These are phyloP conservation scores for Clitocybe nebularis DNA, from an alignment of 1,284 basidiomycete genomes.

Conservation along the genomic window DNA sequence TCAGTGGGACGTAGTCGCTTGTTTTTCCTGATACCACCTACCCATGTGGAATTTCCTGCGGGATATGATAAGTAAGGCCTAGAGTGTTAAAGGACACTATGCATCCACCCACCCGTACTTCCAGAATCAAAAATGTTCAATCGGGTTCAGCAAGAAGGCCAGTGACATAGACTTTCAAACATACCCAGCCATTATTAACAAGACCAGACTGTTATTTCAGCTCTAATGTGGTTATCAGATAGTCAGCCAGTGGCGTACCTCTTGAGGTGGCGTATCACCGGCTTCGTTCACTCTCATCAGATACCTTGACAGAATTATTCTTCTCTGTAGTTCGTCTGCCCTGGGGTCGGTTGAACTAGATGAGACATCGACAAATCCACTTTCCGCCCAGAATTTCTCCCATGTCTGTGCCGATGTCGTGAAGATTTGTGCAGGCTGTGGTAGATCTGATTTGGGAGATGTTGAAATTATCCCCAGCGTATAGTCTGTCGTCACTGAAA, in stretches of 20 bases:
- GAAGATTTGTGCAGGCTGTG: conserved; percentile 23
- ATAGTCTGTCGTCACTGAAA: conserved; percentile 35
- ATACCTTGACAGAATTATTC: conserved; percentile 55
- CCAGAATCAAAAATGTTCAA: too few relatives aligned
- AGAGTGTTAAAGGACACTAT: too few relatives aligned
- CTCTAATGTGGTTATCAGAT: not conserved
- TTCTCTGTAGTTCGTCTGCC: conserved; percentile 52
- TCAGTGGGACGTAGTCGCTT: not conserved
- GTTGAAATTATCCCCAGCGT: conserved; percentile 17
- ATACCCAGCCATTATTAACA: conserved; percentile 57
- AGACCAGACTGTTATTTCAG: conserved; percentile 44
- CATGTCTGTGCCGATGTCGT: conserved; percentile 37
- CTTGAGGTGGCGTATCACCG: conserved; percentile 52
- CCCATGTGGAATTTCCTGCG: conserved; percentile 51
- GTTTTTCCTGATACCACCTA: conserved; percentile 6
- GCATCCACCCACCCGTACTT: too few relatives aligned
- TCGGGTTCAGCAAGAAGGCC: too few relatives aligned
- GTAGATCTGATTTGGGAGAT: too few relatives aligned
- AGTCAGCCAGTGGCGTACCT: conserved; percentile 33
- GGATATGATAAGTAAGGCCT: not conserved
- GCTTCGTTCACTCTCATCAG: conserved; percentile 58
- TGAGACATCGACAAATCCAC: conserved; percentile 51
- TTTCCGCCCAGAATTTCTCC: conserved; percentile 44
- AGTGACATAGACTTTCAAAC: conserved; percentile 18
- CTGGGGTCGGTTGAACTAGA: conserved; percentile 46